phyloP scores from a whole-genome alignment of 768 basidiomycete species.

The Naganishia randhawae region DNA sequence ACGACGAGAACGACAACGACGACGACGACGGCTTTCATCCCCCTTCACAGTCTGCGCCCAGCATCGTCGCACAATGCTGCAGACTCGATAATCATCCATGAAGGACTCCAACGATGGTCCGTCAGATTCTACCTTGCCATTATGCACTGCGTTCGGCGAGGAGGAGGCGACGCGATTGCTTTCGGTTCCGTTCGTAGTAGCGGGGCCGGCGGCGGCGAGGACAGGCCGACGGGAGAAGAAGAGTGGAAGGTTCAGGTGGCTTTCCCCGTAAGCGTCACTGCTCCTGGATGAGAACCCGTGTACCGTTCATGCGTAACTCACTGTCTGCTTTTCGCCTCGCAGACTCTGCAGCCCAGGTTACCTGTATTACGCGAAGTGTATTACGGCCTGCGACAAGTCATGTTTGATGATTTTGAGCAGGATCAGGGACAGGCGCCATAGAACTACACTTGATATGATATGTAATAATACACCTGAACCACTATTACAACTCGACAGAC shows the following conservation, averaged over 20 bases:
- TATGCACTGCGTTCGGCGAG: constrained; percentile 15
- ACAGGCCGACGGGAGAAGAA: not conserved
- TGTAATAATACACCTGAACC: not conserved
- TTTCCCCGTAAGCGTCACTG: not conserved
- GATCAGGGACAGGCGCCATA: not conserved
- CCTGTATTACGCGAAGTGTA: constrained; percentile 40
- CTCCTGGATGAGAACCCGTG: not conserved
- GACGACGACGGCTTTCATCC: constrained; percentile 35
- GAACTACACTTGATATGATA: constrained; percentile 4
- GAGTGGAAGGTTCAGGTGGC: not conserved
- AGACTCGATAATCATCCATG: constrained; percentile 37
- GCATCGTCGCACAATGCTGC: constrained; percentile 11
- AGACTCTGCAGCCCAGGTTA: constrained; percentile 34
- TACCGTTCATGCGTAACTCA: not conserved
- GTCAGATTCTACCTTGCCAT: constrained; percentile 40
- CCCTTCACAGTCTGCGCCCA: constrained; percentile 32
- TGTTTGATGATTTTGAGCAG: constrained; percentile 38
- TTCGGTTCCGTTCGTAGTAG: not conserved
- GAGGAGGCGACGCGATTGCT: not conserved
- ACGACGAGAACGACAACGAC: too few relatives aligned
- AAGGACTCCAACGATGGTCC: constrained; percentile 40
- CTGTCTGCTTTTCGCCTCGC: not conserved
- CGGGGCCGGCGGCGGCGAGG: not conserved
- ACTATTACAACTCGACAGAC: constrained; percentile 11
- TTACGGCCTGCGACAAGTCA: constrained; percentile 37